These are phyloP conservation scores for Aspergillus clavatus DNA, from an alignment of 2,329 filamentous ascomycete genomes.

Conservation along the genomic window DNA sequence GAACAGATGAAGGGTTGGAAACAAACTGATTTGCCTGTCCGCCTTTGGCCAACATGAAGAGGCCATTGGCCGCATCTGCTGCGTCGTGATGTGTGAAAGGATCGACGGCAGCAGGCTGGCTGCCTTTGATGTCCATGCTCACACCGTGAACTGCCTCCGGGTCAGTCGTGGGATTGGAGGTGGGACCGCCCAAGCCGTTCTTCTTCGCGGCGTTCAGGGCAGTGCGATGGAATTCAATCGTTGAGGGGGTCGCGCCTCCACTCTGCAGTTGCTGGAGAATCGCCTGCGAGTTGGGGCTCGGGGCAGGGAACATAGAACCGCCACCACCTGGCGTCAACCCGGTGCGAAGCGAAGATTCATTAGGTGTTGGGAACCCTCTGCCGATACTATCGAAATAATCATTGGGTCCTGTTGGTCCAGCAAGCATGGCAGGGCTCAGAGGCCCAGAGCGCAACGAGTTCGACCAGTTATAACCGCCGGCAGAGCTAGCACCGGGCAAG, in stretches of 20 bases:
- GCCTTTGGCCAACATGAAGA: constrained; percentile 77
- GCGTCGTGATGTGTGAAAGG: constrained; percentile 82
- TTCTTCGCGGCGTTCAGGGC: constrained; percentile 73
- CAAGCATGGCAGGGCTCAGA: constrained; percentile 94
- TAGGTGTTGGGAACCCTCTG: constrained; percentile 86
- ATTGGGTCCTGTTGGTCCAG: constrained; percentile 65
- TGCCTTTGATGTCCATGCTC: constrained; percentile 41
- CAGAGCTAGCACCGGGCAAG: constrained; percentile 68
- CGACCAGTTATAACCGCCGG: constrained; percentile 69
- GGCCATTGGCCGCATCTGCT: constrained; percentile 89
- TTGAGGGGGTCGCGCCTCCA: constrained; percentile 81
- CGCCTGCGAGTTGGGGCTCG: constrained; percentile 80
- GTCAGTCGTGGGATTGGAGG: constrained; percentile 41
- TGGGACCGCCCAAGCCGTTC: constrained; percentile 44
- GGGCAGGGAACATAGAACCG: constrained; percentile 93
- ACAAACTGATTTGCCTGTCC: constrained; percentile 53
- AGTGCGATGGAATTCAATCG: constrained; percentile 90
- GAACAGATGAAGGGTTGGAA: constrained; percentile 47
- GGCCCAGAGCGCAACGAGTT: constrained; percentile 87
- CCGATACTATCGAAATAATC: constrained; percentile 89
- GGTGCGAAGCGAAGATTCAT: constrained; percentile 89
- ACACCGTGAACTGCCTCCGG: constrained; percentile 33
- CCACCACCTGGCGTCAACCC: constrained; percentile 91
- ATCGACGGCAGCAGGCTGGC: constrained; percentile 51
- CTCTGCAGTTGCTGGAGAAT: constrained; percentile 74